Evolutionary conservation across 2,329 filamentous ascomycete genomes (phyloP).

Genomic region (Westerdykella sp.): DNA sequence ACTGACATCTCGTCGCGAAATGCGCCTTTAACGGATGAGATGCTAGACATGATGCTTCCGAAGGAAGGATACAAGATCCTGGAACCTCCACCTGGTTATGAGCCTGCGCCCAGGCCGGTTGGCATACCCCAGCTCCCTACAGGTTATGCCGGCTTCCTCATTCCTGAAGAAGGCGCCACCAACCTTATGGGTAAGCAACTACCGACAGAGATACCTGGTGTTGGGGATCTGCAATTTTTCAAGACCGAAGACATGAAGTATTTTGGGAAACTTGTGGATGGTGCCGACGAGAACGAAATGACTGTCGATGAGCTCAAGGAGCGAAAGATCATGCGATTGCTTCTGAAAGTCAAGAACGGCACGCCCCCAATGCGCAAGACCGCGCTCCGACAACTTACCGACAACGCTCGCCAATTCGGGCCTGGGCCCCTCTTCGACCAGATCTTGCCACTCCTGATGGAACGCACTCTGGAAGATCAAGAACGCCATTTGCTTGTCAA

Average conservation of each 20-base stretch:
- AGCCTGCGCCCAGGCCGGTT: slow-evolving; percentile 66
- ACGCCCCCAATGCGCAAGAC: slow-evolving; percentile 99
- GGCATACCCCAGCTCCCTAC: slow-evolving; percentile 70
- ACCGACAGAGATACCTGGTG: slow-evolving; percentile 90
- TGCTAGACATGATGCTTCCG: slow-evolving; percentile 85
- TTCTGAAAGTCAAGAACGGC: slow-evolving; percentile 98
- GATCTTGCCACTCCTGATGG: slow-evolving; percentile 94
- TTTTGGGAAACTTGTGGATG: slow-evolving; percentile 95
- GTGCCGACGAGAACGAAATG: slow-evolving; percentile 82
- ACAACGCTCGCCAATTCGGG: slow-evolving; percentile 94
- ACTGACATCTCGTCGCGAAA: slow-evolving; percentile 76
- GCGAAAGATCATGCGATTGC: slow-evolving; percentile 93
- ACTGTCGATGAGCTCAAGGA: slow-evolving; percentile 95
- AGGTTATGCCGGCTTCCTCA: slow-evolving; percentile 77
- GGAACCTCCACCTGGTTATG: slow-evolving; percentile 85
- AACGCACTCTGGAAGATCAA: slow-evolving; percentile 95
- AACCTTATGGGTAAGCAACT: slow-evolving; percentile 80
- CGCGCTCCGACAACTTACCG: slow-evolving; percentile 89
- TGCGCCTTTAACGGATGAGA: slow-evolving; percentile 81
- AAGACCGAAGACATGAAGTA: slow-evolving; percentile 98
- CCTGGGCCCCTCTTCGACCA: slow-evolving; percentile 94
- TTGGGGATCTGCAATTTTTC: slow-evolving; percentile 95
- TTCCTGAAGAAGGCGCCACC: slow-evolving; percentile 87
- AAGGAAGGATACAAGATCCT: slow-evolving; percentile 89
- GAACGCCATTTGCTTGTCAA: slow-evolving; percentile 97